These are phyloP conservation scores for Russula sp. DNA, from an alignment of 768 basidiomycete species.

Conservation along the genomic window DNA sequence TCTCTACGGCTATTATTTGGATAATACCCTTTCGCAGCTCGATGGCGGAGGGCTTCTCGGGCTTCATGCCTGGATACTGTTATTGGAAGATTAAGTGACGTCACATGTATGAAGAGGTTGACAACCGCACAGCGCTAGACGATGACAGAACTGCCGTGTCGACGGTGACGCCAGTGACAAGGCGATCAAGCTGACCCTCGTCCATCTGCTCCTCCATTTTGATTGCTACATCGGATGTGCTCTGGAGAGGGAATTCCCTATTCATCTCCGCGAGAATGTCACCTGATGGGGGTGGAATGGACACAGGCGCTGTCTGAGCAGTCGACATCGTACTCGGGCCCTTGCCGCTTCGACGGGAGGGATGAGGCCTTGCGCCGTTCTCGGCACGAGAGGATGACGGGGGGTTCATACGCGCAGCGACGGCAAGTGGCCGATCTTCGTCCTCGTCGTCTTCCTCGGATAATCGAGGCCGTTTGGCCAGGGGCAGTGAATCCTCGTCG, in stretches of 20 bases:
- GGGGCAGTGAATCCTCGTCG: constrained; percentile 53
- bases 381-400: constrained; percentile 16
- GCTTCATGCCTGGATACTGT: constrained; percentile 43
- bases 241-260: constrained; percentile 37
- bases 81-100: constrained; percentile 1
- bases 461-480: constrained; percentile 28
- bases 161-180: constrained; percentile 75
- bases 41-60: constrained; percentile 70
- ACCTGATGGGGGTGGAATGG: constrained; percentile 35
- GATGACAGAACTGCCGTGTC: constrained; percentile 48
- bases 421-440: constrained; percentile 28
- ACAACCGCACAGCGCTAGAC: constrained; percentile 37
- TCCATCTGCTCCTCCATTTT: constrained; percentile 79
- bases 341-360: constrained; percentile 45
- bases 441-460: constrained; percentile 22
- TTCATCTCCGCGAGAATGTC: constrained; percentile 34
- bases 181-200: constrained; percentile 63
- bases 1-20: constrained; percentile 74
- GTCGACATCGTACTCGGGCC: constrained; percentile 53
- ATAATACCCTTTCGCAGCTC: constrained; percentile 83
- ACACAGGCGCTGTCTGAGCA: constrained; percentile 47
- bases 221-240: constrained; percentile 43
- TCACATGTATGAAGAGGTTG: neutral
- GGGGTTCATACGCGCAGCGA: constrained; percentile 26
- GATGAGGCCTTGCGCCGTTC: constrained; percentile 24